phyloP scores from a whole-genome alignment of 352 stramenopile species.

The Pythium sp. region DNA sequence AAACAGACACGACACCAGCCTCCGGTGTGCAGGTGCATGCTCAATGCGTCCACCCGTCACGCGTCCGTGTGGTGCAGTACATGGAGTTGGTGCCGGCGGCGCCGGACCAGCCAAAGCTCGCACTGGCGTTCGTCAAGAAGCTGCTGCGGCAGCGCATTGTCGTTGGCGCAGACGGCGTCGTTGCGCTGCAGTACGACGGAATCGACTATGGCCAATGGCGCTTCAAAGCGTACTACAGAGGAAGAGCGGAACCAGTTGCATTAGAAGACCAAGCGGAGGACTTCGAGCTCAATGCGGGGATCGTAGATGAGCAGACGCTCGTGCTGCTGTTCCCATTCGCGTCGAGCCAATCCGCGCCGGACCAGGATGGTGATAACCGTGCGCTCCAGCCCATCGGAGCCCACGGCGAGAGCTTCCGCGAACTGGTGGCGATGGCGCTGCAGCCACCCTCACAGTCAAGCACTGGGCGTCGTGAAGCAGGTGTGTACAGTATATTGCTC shows the following conservation, averaged over 20 bases:
- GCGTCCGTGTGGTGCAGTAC: constrained; percentile 45
- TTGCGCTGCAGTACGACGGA: constrained; percentile 45
- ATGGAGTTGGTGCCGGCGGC: constrained; percentile 39
- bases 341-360: constrained; percentile 2
- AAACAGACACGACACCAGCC: background rate
- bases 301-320: constrained; percentile 62
- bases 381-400: constrained; percentile 32
- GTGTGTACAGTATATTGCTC: background rate
- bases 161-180: constrained; percentile 18
- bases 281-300: constrained; percentile 26
- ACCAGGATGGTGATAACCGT: background rate
- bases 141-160: constrained; percentile 47
- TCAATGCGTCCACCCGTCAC: constrained; percentile 23
- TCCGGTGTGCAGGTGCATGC: constrained; percentile 15
- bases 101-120: constrained; percentile 36
- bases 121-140: constrained; percentile 51
- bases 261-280: background rate
- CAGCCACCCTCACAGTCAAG: background rate
- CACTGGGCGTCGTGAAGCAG: constrained; percentile 11
- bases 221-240: constrained; percentile 47
- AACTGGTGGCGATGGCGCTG: constrained; percentile 43
- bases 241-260: background rate
- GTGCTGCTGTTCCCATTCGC: constrained; percentile 53
- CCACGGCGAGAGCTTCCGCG: constrained; percentile 36
- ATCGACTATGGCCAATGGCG: constrained; percentile 61